Conservation (phyloP, 345 rosid species). For the Trapa incisa region DNA sequence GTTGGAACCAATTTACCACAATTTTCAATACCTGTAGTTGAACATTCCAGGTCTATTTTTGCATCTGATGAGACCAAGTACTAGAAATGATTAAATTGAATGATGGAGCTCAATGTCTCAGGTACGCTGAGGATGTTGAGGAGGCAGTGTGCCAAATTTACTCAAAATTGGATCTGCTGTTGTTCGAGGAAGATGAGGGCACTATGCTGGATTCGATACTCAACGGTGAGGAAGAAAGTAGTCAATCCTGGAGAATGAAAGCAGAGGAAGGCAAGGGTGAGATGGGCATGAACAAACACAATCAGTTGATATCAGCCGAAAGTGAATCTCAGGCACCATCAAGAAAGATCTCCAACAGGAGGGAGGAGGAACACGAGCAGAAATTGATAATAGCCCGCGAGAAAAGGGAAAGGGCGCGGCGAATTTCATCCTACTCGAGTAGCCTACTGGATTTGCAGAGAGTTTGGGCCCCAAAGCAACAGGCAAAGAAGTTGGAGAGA, state of each 20-base stretch:
- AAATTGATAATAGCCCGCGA: conserved; percentile 52
- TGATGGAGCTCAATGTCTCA: conserved; percentile 22
- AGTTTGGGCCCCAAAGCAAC: conserved; percentile 88
- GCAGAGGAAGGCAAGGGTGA: conserved; percentile 18
- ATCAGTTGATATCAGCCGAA: conserved; percentile 20
- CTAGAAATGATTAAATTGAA: not conserved
- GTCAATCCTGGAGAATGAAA: conserved; percentile 38
- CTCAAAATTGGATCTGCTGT: conserved; percentile 58
- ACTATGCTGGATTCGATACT: conserved; percentile 37
- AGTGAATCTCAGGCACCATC: conserved; percentile 17
- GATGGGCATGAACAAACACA: conserved; percentile 16
- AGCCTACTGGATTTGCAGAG: conserved; percentile 80
- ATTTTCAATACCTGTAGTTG: not conserved
- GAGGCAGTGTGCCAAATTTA: conserved; percentile 56
- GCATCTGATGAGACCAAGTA: not conserved
- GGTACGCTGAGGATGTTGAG: conserved; percentile 49
- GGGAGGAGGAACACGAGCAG: conserved; percentile 24
- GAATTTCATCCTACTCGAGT: conserved; percentile 67
- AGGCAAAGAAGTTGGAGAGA: conserved; percentile 13
- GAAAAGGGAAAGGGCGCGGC: conserved; percentile 70
- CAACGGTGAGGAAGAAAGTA: conserved; percentile 75
- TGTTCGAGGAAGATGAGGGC: conserved; percentile 41
- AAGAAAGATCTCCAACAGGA: conserved; percentile 17
- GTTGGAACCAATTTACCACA: not conserved
- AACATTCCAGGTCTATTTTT: not conserved